These are phyloP conservation scores for Zymoseptoria brevis DNA, from an alignment of 2,329 filamentous ascomycete genomes.

Conservation along the genomic window DNA sequence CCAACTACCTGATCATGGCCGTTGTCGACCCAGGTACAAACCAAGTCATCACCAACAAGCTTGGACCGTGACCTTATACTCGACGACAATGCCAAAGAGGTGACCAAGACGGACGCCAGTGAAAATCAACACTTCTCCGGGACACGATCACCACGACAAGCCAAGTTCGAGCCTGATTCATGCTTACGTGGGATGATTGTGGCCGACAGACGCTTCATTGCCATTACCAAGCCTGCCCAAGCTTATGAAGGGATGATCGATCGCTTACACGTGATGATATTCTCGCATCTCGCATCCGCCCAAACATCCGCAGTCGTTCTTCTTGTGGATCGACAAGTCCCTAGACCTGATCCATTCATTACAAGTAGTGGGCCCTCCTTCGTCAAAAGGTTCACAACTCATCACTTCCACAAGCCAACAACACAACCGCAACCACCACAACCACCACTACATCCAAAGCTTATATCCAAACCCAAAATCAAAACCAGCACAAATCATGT, in stretches of 20 bases:
- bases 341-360: neutral
- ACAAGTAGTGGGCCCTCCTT: neutral
- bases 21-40: no score
- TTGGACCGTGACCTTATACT: no score
- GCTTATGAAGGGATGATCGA: neutral
- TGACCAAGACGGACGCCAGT: neutral
- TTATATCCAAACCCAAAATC: neutral
- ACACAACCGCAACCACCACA: neutral
- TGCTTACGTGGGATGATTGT: neutral
- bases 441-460: neutral
- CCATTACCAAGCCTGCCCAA: neutral
- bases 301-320: no score
- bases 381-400: neutral
- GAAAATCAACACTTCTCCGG: neutral
- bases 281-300: no score
- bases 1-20: no score
- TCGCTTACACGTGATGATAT: neutral
- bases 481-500: neutral
- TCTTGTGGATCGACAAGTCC: no score
- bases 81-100: neutral
- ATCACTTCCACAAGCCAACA: neutral
- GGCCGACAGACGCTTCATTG: neutral
- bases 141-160: neutral
- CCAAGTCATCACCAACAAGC: no score
- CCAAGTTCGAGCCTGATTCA: neutral